Conservation (phyloP, 2,329 filamentous ascomycete species). For the Ophiocordyceps robertsii region DNA sequence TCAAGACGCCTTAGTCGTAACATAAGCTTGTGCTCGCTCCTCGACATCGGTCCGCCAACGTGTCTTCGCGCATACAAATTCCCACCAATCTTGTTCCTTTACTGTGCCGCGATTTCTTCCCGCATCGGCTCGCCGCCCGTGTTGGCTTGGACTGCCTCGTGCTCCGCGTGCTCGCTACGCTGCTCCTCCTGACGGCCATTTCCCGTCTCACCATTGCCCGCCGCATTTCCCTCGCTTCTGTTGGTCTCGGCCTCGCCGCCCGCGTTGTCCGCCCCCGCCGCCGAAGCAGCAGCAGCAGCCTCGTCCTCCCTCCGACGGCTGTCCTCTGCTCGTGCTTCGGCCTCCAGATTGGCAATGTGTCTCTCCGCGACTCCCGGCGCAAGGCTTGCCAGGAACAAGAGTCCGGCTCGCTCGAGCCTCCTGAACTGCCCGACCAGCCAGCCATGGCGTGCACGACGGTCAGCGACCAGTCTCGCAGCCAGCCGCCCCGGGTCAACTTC, state of each 20-base stretch:
- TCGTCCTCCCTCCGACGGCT: constrained; percentile 28
- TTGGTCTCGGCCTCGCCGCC: constrained; percentile 8
- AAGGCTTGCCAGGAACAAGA: constrained; percentile 53
- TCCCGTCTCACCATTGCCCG: background rate
- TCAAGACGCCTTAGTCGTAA: background rate
- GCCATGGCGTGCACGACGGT: constrained; percentile 14
- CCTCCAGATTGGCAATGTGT: constrained; percentile 46
- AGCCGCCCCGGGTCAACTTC: constrained; percentile 33
- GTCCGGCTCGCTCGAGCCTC: constrained; percentile 42
- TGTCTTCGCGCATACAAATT: background rate
- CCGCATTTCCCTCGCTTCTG: constrained; percentile 1
- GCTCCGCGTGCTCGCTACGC: constrained; percentile 2
- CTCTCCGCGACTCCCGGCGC: constrained; percentile 52
- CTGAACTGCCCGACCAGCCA: constrained; percentile 29
- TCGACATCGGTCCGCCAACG: background rate
- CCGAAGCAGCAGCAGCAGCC: constrained; percentile 9
- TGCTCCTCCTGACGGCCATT: background rate
- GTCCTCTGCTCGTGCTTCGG: constrained; percentile 30
- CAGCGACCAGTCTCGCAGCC: constrained; percentile 39
- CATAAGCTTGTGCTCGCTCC: background rate
- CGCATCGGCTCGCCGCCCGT: constrained; percentile 5
- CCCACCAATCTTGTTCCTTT: background rate
- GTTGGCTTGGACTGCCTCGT: constrained; percentile 4
- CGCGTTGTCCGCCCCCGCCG: constrained; percentile 12
- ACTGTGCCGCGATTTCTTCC: constrained; percentile 10